phyloP scores from a whole-genome alignment of 345 rosid species.

The Salix brachista region DNA sequence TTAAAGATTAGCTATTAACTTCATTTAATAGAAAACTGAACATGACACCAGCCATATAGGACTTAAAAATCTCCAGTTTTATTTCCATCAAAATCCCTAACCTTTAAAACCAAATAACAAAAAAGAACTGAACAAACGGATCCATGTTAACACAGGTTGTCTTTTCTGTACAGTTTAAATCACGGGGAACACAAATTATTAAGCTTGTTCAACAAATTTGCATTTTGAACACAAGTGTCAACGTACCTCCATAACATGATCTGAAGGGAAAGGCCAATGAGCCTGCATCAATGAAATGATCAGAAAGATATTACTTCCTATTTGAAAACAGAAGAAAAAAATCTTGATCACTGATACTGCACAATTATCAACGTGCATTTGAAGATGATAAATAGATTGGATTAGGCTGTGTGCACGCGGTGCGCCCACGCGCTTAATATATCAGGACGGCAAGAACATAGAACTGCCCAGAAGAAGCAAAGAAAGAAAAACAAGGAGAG shows the following conservation, averaged over 20 bases:
- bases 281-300: constrained; percentile 43
- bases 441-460: background rate
- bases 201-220: background rate
- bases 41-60: too few species aligned
- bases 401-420: background rate
- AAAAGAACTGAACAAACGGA: too few species aligned
- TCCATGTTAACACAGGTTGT: too few species aligned
- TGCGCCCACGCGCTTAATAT: background rate
- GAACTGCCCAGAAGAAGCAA: background rate
- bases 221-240: background rate
- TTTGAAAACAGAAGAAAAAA: background rate
- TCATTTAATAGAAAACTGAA: too few species aligned
- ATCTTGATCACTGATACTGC: background rate
- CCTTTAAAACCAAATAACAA: too few species aligned
- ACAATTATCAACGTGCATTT: background rate
- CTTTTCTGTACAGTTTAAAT: too few species aligned
- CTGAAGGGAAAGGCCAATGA: constrained; percentile 84
- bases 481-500: background rate
- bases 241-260: constrained; percentile 76
- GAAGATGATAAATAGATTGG: background rate
- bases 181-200: constrained; percentile 1
- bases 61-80: too few species aligned
- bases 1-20: too few species aligned
- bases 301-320: background rate
- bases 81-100: too few species aligned